Evolutionary conservation across 2,329 filamentous ascomycete species (phyloP), one percentile per base, ranked within the genome.

Genomic region (Penicillium sp.): DNA sequence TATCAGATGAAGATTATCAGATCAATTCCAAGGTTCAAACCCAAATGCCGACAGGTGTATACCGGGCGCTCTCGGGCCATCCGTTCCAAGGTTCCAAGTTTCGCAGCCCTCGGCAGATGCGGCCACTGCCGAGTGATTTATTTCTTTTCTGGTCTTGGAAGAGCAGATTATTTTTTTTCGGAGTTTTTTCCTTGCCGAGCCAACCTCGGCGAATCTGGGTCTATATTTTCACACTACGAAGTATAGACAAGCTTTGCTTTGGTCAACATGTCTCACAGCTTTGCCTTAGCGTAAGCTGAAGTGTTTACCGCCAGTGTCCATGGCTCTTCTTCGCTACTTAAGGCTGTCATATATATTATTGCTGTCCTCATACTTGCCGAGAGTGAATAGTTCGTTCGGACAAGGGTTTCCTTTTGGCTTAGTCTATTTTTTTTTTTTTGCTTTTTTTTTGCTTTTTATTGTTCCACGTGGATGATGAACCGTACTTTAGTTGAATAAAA

Each of bases 1-100:
- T 39, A 50, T 50, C 35, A 50, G 48, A 49, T 49, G 33, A 29
- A 50, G 9, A 39, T 41, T 29, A 50, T 50, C 48, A 39, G 48
- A 50, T 29, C 23, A 15, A 50, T 47, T 27, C 25, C 0, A 27
- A 27, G 25, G 25, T 5, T 13, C 7, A 44, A 27, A 44, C 2
- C 8, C 41, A 27, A 27, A n/a, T n/a, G 17, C 5, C 42, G 23
- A 17, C 15, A 15, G 15, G 15, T 36, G 23, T 27, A n/a, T 44
- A 23, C 15, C 41, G 31, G 31, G 31, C 5, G 41, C 41, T 25
- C 41, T 43, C 41, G 15, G 41, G 23, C 41, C 23, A 27, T 27
- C n/a, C 1, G 15, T 36, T 35, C 33, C 31, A 33, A 33, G 31
- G 12, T 15, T 33, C 31, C 12, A 33, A 33, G 31, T 33, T 33